Evolutionary conservation across 148 eudicot genomes (phyloP), one percentile per base, ranked within the genome.

Genomic region (Chenopodium quinoa): DNA sequence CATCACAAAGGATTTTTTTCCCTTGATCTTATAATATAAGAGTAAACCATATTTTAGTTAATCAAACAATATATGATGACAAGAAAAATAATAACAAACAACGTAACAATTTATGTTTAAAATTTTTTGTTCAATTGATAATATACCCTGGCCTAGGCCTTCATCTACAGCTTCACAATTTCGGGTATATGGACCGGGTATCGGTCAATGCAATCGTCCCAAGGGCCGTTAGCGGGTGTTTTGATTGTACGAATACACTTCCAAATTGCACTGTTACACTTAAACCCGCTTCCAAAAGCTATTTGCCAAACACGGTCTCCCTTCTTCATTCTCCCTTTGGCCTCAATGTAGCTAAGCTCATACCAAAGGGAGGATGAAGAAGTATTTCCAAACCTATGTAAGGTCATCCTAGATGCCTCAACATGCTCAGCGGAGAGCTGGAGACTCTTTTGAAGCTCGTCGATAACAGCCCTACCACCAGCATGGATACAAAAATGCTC

Each of bases 401-500:
- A 76, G 1, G 97, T 85, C 97, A 93, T 93, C 56, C 97, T 79
- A 6, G 97, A 93, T 19, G 97, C 91, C 68, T 93, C 97, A 37
- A 89, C 91, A 67, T 93, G 97, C 72, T 90, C 90, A 0, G 88
- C 82, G 0, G 93, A 90, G 2, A 93, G 76, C 68, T 88, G 89
- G 2, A 93, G 92, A 58, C 83, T 93, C 88, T 93, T 93, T 82
- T 93, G 94, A 0, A 91, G 88, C 85, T 91, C 93, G 27, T 93
- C 97, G 40, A 93, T 91, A 31, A 93, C 96, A 0, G 96, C 96
- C 71, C 95, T 60, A 12, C 97, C 97, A 0, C 97, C 97, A 4
- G 97, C 94, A 63, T 92, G 97, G 69, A 92, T 93, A 66, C 97
- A 93, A 79, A 93, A 93, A 75, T 93, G 97, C 11, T 93, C 94